phyloP scores from a whole-genome alignment of 2,329 filamentous ascomycete species.

The Calonectria pauciramosa region DNA sequence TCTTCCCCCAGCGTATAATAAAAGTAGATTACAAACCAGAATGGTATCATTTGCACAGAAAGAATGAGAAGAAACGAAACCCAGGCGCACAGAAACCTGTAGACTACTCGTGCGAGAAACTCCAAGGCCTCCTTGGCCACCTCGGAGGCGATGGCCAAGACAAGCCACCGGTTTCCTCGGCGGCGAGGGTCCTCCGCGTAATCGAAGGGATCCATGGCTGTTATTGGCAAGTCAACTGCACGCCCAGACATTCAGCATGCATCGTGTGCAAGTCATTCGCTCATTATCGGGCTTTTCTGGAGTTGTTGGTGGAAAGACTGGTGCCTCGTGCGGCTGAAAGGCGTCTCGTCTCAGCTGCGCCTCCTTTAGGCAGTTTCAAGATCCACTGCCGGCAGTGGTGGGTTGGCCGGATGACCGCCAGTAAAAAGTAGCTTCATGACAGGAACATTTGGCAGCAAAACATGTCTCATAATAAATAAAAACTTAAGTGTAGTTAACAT shows the following conservation, averaged over 20 bases:
- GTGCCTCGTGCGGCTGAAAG: not conserved
- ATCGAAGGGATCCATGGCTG: not conserved
- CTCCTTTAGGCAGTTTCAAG: conserved; percentile 1
- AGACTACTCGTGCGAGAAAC: not conserved
- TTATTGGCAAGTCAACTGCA: not conserved
- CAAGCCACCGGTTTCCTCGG: not conserved
- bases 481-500: not conserved
- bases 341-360: not conserved
- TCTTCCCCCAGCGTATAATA: not conserved
- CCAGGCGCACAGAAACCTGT: not conserved
- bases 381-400: not conserved
- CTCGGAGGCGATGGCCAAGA: conserved; percentile 13
- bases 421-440: not conserved
- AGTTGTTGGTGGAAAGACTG: not conserved
- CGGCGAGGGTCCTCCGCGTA: not conserved
- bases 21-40: not conserved
- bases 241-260: not conserved
- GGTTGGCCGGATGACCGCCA: not conserved
- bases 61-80: not conserved
- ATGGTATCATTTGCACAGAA: not conserved
- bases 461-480: not conserved
- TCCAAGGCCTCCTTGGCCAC: conserved; percentile 1
- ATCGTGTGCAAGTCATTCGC: not conserved
- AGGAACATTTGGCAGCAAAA: not conserved
- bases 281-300: not conserved